A percentile compares a stretch with the other conserved stretches of the same genome.
These are phyloP conservation scores for Corylus americana DNA, from an alignment of 306 rosid genomes.

Conservation along the genomic window DNA sequence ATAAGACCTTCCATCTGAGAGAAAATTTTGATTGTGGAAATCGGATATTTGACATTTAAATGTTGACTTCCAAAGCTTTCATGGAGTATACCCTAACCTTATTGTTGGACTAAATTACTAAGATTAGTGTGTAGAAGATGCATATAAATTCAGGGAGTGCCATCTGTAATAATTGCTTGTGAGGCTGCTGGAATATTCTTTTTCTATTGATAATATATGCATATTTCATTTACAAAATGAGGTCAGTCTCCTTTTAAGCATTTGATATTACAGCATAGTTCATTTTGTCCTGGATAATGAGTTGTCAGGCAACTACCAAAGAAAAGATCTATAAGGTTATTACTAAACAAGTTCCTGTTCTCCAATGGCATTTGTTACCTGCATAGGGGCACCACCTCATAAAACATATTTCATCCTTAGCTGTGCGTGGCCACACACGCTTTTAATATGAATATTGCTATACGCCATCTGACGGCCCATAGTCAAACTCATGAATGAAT, in stretches of 20 bases:
- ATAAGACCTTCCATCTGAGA: neutral
- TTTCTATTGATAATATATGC: neutral
- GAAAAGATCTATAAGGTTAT: neutral
- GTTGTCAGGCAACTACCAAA: neutral
- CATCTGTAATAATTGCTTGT: neutral
- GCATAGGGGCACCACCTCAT: neutral
- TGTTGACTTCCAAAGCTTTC: neutral
- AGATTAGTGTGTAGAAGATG: neutral
- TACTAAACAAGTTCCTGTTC: neutral
- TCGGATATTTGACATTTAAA: neutral
- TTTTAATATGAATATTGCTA: neutral
- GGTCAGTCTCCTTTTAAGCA: constrained; percentile 4
- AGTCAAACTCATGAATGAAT: neutral
- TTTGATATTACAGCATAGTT: neutral
- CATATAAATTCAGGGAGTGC: constrained; percentile 1
- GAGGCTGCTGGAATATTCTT: neutral
- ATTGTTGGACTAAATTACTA: neutral
- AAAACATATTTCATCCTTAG: neutral
- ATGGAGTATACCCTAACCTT: neutral
- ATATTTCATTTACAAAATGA: neutral
- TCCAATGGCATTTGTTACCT: neutral
- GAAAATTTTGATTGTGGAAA: neutral
- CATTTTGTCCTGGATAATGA: neutral
- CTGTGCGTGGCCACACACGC: neutral
- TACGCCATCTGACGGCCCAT: neutral